These are phyloP conservation scores for Asterella californica DNA, from an alignment of 225 moss, liverwort and hornwort genomes.

Conservation along the genomic window DNA sequence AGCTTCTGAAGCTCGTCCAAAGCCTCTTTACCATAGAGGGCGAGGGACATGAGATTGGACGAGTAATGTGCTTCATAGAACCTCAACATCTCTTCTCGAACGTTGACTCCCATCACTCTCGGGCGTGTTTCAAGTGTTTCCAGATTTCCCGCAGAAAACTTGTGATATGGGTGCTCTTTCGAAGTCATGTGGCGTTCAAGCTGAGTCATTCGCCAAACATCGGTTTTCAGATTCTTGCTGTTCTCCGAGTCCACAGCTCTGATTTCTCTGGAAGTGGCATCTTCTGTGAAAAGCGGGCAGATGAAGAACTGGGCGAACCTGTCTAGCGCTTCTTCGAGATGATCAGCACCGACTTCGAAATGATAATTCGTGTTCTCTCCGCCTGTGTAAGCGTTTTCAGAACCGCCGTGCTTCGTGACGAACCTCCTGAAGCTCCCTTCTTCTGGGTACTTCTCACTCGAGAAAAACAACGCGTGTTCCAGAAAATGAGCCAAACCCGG, in stretches of 20 bases:
- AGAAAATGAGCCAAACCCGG: constrained; percentile 93
- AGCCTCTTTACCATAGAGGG: constrained; percentile 72
- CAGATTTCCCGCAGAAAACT: constrained; percentile 84
- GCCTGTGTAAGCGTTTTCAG: constrained; percentile 86
- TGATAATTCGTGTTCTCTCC: constrained; percentile 85
- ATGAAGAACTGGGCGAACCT: constrained; percentile 97
- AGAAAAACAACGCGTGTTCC: constrained; percentile 95
- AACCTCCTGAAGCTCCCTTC: constrained; percentile 93
- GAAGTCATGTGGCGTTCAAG: constrained; percentile 71
- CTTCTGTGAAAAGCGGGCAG: constrained; percentile 77
- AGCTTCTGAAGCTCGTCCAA: constrained; percentile 71
- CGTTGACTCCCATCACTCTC: constrained; percentile 69
- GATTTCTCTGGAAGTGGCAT: constrained; percentile 86
- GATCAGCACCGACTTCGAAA: constrained; percentile 84
- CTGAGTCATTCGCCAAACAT: constrained; percentile 88
- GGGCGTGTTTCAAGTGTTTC: constrained; percentile 72
- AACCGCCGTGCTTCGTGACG: constrained; percentile 85
- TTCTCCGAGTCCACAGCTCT: constrained; percentile 91
- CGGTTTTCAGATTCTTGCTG: constrained; percentile 82
- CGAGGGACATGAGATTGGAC: constrained; percentile 88
- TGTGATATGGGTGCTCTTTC: constrained; percentile 86
- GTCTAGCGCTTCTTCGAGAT: constrained; percentile 80
- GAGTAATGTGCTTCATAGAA: constrained; percentile 79
- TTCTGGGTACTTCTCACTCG: constrained; percentile 85
- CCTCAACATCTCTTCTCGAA: constrained; percentile 73